Evolutionary conservation across 208 protist genomes (phyloP).

Genomic region (Leishmania arabica): DNA sequence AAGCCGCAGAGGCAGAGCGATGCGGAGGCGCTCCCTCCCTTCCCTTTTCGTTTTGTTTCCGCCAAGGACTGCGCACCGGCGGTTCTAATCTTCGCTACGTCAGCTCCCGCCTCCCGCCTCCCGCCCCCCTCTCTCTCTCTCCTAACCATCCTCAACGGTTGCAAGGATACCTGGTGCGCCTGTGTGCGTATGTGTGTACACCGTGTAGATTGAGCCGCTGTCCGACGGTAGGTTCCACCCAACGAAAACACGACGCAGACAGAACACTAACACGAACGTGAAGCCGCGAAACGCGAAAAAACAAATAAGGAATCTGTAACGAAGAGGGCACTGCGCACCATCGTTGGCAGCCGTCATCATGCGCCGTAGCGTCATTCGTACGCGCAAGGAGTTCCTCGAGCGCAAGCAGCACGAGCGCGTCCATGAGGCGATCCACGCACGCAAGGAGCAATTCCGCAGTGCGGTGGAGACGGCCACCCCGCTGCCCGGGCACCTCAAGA

Average conservation of each 20-base stretch:
- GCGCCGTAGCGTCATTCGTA: slow-evolving; percentile 83
- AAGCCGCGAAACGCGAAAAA: background rate
- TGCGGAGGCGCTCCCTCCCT: background rate
- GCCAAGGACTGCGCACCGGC: background rate
- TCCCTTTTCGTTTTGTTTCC: background rate
- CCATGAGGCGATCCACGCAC: slow-evolving; percentile 69
- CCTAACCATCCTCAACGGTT: background rate
- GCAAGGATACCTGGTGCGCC: background rate
- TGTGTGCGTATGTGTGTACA: background rate
- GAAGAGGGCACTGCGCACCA: background rate
- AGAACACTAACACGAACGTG: background rate
- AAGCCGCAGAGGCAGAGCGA: background rate
- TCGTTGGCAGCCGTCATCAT: slow-evolving; percentile 26
- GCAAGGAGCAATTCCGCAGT: slow-evolving; percentile 85
- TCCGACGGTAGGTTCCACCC: background rate
- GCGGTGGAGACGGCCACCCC: slow-evolving; percentile 77
- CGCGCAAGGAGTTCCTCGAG: slow-evolving; percentile 89
- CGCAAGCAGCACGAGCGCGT: slow-evolving; percentile 82
- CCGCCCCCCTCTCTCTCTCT: background rate
- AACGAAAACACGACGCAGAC: too few relatives aligned
- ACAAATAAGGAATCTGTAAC: background rate
- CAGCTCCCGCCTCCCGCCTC: background rate
- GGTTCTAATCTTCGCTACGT: background rate
- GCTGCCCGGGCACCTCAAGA: slow-evolving; percentile 85
- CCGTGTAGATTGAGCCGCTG: background rate